Evolutionary conservation across 2,329 filamentous ascomycete genomes (phyloP), one percentile per base, ranked within the genome.

Genomic region (Lachnellula hyalina): DNA sequence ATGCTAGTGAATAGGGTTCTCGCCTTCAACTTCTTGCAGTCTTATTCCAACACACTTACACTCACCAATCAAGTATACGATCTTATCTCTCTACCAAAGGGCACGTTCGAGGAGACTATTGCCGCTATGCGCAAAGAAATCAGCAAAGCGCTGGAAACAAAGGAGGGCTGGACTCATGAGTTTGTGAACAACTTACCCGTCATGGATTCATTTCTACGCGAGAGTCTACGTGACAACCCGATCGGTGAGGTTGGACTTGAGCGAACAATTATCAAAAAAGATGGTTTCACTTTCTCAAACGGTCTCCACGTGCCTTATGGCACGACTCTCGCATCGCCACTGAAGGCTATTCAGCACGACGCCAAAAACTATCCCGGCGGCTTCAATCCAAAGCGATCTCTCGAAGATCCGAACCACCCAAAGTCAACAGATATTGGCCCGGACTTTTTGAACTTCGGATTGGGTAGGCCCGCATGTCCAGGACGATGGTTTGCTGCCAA

Each of bases 401-500:
- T 46, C 6, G 19, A 46, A 46, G 44, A 46, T 34, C 44, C 44
- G 14, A 11, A 21, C 8, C 44, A 17, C 14, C 44, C 44, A 46
- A 46, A 46, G 44, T 15, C 25, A 11, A 46, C 44, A 17, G 25
- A 21, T 4, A 46, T 46, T 9, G 44, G 44, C 21, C 44, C 44
- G 6, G 44, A 32, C 23, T 46, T 46, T 15, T 23, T 46, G 19
- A 46, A 46, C 44, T 51, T 51, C 54, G 49, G 49, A 2, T 34
- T 52, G 11, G 49, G 49, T 5, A 38, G 49, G 9, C 35, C 35
- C 15, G 49, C 49, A 19, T 52, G 49, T 15, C 49, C 49, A 9
- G 49, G 49, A 14, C 49, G 49, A 12, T 52, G 38, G 40, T 52
- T 52, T 41, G 40, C 49, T 14, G 23, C 28, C 14, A 52, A 52